Base-by-base conservation (phyloP, 257 asterid genomes). In the Ophiorrhiza pumila region DNA sequence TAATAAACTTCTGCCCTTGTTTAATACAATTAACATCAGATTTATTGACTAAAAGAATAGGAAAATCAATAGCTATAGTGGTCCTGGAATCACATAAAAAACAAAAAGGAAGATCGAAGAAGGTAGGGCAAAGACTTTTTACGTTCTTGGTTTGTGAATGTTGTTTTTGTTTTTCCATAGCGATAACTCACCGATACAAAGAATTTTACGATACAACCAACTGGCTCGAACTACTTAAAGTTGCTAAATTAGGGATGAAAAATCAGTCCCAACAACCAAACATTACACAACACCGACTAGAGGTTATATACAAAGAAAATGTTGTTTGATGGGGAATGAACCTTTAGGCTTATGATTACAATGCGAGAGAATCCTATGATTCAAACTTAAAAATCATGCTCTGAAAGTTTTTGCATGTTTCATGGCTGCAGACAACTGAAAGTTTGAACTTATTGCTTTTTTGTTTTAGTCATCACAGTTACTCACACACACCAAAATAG, bases 291-390 rank as follows among this genome's bases (percentile, higher is more conserved):
- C n/a, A n/a, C n/a, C n/a, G n/a, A n/a, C n/a, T n/a, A n/a, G n/a
- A n/a, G n/a, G n/a, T n/a, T n/a, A n/a, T n/a, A n/a, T n/a, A n/a
- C n/a, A n/a, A n/a, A n/a, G n/a, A n/a, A 71, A 56, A 71, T 70
- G 56, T 25, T 56, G 34, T 55, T 69, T 70, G 55, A 56, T 39
- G 66, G 39, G 17, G 12, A 25, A 29, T 2, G 52, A 39, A 70
- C 43, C 17, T 70, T 55, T 55, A 39, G 7, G 50, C 41, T 41
- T n/a, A n/a, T n/a, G n/a, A n/a, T n/a, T n/a, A n/a, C n/a, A n/a
- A n/a, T n/a, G n/a, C n/a, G n/a, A 75, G 63, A 69, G 74, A 75
- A 75, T 75, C 79, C 74, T 57, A 75, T 75, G 79, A 57, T 58
- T 57, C 64, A 11, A 71, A 27, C 45, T 1, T 60, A 17, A 58